Evolutionary conservation across 768 basidiomycete genomes (phyloP).

Genomic region (Coprinopsis strossmayeri): DNA sequence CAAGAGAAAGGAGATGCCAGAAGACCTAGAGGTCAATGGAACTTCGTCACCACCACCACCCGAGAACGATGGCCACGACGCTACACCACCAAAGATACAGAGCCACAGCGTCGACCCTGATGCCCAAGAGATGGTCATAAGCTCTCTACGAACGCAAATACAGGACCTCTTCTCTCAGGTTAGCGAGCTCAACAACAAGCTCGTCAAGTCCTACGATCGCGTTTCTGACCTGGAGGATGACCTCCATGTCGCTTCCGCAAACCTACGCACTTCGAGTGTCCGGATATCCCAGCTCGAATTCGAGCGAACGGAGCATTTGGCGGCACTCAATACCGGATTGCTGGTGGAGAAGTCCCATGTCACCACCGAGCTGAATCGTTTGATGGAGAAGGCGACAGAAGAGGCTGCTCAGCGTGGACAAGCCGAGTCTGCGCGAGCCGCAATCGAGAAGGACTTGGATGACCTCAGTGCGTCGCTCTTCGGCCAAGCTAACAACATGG

Average conservation of each 20-base stretch:
- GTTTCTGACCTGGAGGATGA: slow-evolving; percentile 92
- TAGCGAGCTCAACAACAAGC: slow-evolving; percentile 84
- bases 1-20: slow-evolving; percentile 9
- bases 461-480: slow-evolving; percentile 90
- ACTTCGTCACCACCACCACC: neutral
- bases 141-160: slow-evolving; percentile 72
- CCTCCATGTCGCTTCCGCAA: slow-evolving; percentile 59
- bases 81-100: slow-evolving; percentile 13
- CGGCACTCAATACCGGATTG: slow-evolving; percentile 84
- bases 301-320: slow-evolving; percentile 81
- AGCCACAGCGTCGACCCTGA: slow-evolving; percentile 35
- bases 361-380: slow-evolving; percentile 80
- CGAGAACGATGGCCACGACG: slow-evolving; percentile 1
- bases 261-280: slow-evolving; percentile 52
- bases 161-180: slow-evolving; percentile 88
- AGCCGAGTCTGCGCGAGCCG: slow-evolving; percentile 74
- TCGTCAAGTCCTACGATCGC: slow-evolving; percentile 87
- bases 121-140: slow-evolving; percentile 80
- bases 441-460: slow-evolving; percentile 92
- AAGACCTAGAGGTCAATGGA: slow-evolving; percentile 4
- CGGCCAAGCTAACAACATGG: slow-evolving; percentile 94
- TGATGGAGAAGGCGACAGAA: slow-evolving; percentile 94
- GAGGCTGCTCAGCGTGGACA: slow-evolving; percentile 88
- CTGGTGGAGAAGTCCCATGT: slow-evolving; percentile 91
- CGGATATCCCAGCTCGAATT: slow-evolving; percentile 76